Conservation (phyloP, 192 early-diverging fungal genomes). For the Lobosporangium transversale region DNA sequence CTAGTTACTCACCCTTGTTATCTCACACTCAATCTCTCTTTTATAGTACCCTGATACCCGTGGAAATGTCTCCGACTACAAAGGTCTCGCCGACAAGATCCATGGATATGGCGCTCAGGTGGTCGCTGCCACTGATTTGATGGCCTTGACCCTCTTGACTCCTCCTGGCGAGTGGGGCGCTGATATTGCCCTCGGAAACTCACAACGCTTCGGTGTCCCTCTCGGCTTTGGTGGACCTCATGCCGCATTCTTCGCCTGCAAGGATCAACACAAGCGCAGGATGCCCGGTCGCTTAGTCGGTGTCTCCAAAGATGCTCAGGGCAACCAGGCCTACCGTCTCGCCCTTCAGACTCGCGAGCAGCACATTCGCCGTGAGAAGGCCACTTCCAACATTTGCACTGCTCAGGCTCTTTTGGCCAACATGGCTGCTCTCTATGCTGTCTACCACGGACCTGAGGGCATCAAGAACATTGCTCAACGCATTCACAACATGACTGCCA, state of each 20-base stretch:
- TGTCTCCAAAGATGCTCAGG: slow-evolving; percentile 91
- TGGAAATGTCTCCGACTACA: slow-evolving; percentile 88
- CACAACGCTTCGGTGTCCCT: slow-evolving; percentile 98
- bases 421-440: slow-evolving; percentile 99
- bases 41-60: slow-evolving; percentile 94
- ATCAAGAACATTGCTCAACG: slow-evolving; percentile 90
- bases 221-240: slow-evolving; percentile 99
- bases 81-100: slow-evolving; percentile 78
- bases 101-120: slow-evolving; percentile 88
- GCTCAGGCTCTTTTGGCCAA: slow-evolving; percentile 99
- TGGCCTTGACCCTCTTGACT: slow-evolving; percentile 91
- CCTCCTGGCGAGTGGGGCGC: slow-evolving; percentile 96
- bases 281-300: slow-evolving; percentile 97
- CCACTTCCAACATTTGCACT: slow-evolving; percentile 99
- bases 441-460: slow-evolving; percentile 98
- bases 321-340: slow-evolving; percentile 91
- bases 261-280: slow-evolving; percentile 91
- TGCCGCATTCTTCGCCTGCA: slow-evolving; percentile 98
- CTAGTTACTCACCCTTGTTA: background rate
- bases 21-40: no score
- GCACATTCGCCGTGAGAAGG: slow-evolving; percentile 99
- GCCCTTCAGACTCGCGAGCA: slow-evolving; percentile 98
- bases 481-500: slow-evolving; percentile 89
- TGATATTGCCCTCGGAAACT: slow-evolving; percentile 98
- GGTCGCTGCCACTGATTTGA: slow-evolving; percentile 91